These are phyloP conservation scores for Plasmodium yoelii DNA, from an alignment of 169 alveolate genomes.

Conservation along the genomic window DNA sequence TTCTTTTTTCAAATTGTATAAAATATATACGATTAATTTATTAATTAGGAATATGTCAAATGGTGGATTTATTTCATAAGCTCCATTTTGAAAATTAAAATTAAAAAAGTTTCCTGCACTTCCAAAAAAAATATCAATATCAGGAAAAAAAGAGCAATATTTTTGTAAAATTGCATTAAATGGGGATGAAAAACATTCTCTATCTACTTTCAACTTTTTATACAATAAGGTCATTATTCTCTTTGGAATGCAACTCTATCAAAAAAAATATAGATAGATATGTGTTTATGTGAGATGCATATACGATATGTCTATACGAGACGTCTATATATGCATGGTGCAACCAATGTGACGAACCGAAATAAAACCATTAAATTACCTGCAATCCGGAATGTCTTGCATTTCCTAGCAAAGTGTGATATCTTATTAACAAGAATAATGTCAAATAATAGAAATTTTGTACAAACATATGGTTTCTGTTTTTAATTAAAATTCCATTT, in stretches of 20 bases:
- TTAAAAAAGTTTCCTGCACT: constrained; percentile 68
- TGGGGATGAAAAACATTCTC: constrained; percentile 77
- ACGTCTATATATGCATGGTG: neutral
- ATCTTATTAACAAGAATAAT: constrained; percentile 37
- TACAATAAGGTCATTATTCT: constrained; percentile 28
- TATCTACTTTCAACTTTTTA: constrained; percentile 21
- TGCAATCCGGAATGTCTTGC: constrained; percentile 54
- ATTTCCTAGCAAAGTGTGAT: constrained; percentile 62
- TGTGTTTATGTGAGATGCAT: too few species aligned
- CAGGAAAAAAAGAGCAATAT: constrained; percentile 67
- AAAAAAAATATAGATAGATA: neutral
- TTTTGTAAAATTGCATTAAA: constrained; percentile 40
- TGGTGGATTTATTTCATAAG: constrained; percentile 74
- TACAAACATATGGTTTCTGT: constrained; percentile 36
- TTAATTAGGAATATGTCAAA: constrained; percentile 69
- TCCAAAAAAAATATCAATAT: constrained; percentile 75
- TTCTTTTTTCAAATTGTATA: constrained; percentile 51
- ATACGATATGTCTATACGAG: too few species aligned
- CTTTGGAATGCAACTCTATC: constrained; percentile 56
- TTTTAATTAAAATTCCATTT: constrained; percentile 53
- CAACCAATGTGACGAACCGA: neutral
- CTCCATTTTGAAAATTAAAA: constrained; percentile 22
- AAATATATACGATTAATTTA: constrained; percentile 52
- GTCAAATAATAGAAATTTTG: constrained; percentile 24
- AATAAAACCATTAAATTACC: neutral